A percentile compares a stretch with the other conserved stretches of the same genome.
Evolutionary conservation across 257 asterid species (phyloP).

Genomic region (Solanum arcanum): DNA sequence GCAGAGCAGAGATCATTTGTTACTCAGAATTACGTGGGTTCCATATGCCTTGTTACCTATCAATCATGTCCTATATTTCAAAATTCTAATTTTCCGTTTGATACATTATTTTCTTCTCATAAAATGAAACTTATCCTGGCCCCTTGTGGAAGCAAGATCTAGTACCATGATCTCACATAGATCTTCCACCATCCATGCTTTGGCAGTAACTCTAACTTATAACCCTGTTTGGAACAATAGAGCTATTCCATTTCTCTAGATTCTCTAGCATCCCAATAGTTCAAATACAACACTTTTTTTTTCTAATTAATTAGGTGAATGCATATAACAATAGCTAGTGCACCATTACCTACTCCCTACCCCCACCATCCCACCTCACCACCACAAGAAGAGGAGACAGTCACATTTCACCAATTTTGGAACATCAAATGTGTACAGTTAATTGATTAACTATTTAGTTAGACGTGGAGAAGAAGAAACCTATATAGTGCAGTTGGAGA

Average conservation of each 20-base stretch:
- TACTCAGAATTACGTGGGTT: background rate
- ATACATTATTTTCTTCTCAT: background rate
- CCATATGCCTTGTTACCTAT: background rate
- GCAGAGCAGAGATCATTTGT: background rate
- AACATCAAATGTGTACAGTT: background rate
- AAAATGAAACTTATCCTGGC: background rate
- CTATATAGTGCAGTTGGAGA: background rate
- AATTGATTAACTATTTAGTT: background rate
- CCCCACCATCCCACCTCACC: background rate
- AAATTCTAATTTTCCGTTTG: background rate
- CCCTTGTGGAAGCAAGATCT: background rate
- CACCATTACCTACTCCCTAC: background rate
- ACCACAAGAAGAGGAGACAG: background rate
- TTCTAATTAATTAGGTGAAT: background rate
- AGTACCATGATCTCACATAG: background rate
- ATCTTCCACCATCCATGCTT: background rate
- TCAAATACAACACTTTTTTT: background rate
- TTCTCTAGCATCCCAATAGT: background rate
- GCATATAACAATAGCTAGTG: background rate
- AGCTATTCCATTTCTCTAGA: background rate
- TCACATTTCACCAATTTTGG: background rate
- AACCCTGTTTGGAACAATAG: background rate
- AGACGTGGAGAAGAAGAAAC: background rate
- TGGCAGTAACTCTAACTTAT: background rate
- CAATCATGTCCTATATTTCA: background rate